phyloP scores from a whole-genome alignment of 768 basidiomycete genomes.

The Rhodocollybia butyracea region DNA sequence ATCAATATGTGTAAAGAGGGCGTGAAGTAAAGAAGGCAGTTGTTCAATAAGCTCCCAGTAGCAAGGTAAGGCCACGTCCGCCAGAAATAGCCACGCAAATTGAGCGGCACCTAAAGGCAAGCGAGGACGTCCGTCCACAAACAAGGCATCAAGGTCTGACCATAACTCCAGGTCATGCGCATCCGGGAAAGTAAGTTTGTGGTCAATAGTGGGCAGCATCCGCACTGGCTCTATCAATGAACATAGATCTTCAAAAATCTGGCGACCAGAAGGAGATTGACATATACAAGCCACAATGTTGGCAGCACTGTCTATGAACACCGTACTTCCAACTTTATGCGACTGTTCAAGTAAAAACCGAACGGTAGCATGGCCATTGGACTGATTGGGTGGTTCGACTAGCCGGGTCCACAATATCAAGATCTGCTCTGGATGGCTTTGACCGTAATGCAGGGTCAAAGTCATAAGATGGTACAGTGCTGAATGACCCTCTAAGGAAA shows the following conservation, averaged over 20 bases:
- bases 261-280: conserved; percentile 65
- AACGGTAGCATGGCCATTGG: conserved; percentile 76
- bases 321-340: conserved; percentile 73
- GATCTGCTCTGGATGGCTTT: conserved; percentile 77
- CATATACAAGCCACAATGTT: conserved; percentile 84
- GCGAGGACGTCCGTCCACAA: conserved; percentile 63
- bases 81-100: conserved; percentile 82
- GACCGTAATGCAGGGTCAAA: conserved; percentile 73
- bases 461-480: conserved; percentile 80
- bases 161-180: conserved; percentile 71
- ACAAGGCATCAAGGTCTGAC: conserved; percentile 77
- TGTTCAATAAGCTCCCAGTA: conserved; percentile 72
- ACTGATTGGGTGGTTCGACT: conserved; percentile 65
- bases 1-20: conserved; percentile 79
- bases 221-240: conserved; percentile 79
- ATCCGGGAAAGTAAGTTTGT: conserved; percentile 59
- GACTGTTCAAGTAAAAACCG: conserved; percentile 87
- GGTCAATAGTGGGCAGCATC: conserved; percentile 78
- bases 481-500: conserved; percentile 57
- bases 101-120: conserved; percentile 78
- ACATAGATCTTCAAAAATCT: conserved; percentile 82
- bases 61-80: conserved; percentile 71
- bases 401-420: conserved; percentile 75
- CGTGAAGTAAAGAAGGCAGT: conserved; percentile 74
- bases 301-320: conserved; percentile 76